Conservation (phyloP, 2,329 filamentous ascomycete species). For the Didymella pinodella region DNA sequence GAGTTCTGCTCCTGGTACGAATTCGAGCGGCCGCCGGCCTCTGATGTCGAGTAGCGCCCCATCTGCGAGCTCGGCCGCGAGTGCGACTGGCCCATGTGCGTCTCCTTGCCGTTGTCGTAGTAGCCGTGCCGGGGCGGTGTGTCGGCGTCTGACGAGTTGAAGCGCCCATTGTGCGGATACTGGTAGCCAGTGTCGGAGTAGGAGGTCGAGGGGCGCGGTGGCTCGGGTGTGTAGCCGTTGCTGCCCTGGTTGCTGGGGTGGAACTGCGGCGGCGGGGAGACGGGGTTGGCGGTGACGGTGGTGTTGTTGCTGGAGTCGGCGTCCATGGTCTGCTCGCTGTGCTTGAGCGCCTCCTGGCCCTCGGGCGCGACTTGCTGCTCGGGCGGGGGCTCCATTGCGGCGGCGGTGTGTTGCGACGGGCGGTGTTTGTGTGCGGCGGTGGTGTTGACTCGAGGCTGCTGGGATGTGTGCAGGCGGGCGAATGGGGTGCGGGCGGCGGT, state of each 20-base stretch:
- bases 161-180: conserved; percentile 50
- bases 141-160: conserved; percentile 59
- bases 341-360: conserved; percentile 40
- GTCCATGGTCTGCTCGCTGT: conserved; percentile 51
- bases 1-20: conserved; percentile 59
- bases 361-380: conserved; percentile 27
- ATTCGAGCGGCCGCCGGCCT: conserved; percentile 46
- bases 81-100: conserved; percentile 48
- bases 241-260: conserved; percentile 42
- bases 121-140: conserved; percentile 49
- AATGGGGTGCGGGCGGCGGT: conserved; percentile 35
- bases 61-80: conserved; percentile 61
- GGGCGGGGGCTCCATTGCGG: conserved; percentile 33
- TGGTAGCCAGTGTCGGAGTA: conserved; percentile 60
- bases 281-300: conserved; percentile 47
- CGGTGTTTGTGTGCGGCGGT: conserved; percentile 1
- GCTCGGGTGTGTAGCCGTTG: conserved; percentile 52
- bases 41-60: conserved; percentile 58
- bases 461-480: conserved; percentile 29
- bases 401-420: conserved; percentile 7
- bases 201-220: conserved; percentile 61
- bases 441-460: conserved; percentile 29
- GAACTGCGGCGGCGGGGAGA: conserved; percentile 25
- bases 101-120: conserved; percentile 44
- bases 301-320: conserved; percentile 54